phyloP scores from a whole-genome alignment of 257 asterid species.

The Primulina tabacum region DNA sequence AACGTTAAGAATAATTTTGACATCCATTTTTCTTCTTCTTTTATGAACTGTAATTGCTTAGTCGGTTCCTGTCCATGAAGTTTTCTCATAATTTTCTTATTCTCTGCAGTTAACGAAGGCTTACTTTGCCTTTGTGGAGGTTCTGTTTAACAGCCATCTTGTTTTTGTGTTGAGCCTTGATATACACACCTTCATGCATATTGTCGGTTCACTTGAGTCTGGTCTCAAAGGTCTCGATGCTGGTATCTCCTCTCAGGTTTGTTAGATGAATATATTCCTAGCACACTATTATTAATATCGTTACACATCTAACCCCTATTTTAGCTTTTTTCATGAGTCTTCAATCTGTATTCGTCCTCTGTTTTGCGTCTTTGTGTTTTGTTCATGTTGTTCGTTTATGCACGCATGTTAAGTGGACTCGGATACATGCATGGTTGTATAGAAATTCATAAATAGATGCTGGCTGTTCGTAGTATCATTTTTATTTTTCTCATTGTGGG shows the following conservation, averaged over 20 bases:
- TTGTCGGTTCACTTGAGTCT: conserved; percentile 88
- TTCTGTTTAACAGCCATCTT: conserved; percentile 77
- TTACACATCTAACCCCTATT: neutral
- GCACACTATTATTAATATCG: neutral
- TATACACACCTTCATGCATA: conserved; percentile 74
- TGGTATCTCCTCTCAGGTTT: conserved; percentile 87
- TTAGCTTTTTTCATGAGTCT: neutral
- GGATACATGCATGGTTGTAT: neutral
- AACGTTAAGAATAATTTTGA: neutral
- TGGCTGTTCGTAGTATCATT: neutral
- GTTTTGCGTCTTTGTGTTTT: neutral
- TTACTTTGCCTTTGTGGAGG: conserved; percentile 87
- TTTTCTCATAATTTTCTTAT: conserved; percentile 23
- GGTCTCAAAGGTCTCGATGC: conserved; percentile 93
- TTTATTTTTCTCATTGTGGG: too few species aligned
- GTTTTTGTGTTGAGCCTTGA: conserved; percentile 68
- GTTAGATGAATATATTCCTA: conserved; percentile 20
- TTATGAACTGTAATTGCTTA: neutral
- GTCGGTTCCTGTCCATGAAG: conserved; percentile 17
- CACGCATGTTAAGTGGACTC: neutral
- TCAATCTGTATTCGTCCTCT: neutral
- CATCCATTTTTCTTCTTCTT: neutral
- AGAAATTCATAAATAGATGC: neutral
- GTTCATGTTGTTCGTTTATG: too few species aligned
- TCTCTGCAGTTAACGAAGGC: conserved; percentile 85